Conservation (phyloP, 352 stramenopile genomes). For the Phytophthora sp. region DNA sequence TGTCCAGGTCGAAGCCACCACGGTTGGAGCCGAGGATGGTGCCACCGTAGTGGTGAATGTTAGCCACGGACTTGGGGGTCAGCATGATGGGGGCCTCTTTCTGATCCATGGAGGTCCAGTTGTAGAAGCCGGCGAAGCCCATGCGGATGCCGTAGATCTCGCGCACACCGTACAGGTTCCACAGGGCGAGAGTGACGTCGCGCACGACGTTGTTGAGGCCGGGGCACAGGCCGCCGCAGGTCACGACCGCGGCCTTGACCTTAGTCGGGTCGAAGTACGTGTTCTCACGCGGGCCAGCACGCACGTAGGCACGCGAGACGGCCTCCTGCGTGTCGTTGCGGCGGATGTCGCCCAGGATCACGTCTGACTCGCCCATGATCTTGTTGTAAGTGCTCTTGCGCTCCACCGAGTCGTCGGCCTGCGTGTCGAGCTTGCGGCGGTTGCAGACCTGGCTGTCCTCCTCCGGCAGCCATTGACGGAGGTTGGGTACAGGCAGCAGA, state of each 20-base stretch:
- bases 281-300: conserved; percentile 67
- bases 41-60: conserved; percentile 91
- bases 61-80: conserved; percentile 69
- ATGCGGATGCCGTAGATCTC: conserved; percentile 86
- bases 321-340: conserved; percentile 69
- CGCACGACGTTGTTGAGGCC: conserved; percentile 99
- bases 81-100: conserved; percentile 83
- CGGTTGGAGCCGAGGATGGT: conserved; percentile 95
- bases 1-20: conserved; percentile 97
- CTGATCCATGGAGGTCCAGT: conserved; percentile 80
- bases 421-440: conserved; percentile 82
- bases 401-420: conserved; percentile 58
- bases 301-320: conserved; percentile 79
- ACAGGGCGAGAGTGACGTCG: conserved; percentile 95
- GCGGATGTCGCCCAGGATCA: conserved; percentile 85
- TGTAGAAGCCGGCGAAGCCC: conserved; percentile 84
- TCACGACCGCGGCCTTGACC: conserved; percentile 92
- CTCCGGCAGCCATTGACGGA: conserved; percentile 73
- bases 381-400: conserved; percentile 88
- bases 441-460: conserved; percentile 60
- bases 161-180: conserved; percentile 86
- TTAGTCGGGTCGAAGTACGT: conserved; percentile 82
- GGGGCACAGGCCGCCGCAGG: conserved; percentile 94
- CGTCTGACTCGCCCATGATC: conserved; percentile 83
- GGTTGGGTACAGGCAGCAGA: conserved; percentile 76